Evolutionary conservation across 169 alveolate species (phyloP).

Genomic region (Plasmodium coatneyi): DNA sequence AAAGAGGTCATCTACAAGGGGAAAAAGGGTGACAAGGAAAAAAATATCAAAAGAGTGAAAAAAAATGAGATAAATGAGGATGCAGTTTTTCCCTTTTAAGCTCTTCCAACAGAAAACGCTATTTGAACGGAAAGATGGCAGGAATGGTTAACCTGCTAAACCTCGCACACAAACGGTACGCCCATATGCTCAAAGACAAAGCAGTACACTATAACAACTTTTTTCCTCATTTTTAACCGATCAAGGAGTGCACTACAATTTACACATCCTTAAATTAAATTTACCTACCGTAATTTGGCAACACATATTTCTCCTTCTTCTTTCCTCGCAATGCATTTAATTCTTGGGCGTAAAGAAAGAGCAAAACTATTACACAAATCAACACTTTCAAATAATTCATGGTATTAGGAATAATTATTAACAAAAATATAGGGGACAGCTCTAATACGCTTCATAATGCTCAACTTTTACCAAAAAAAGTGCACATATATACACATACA

Average conservation of each 20-base stretch:
- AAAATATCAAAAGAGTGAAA: not conserved
- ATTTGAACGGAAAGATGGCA: not conserved
- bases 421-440: not conserved
- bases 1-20: conserved; percentile 18
- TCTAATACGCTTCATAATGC: conserved; percentile 17
- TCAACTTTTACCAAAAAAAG: not conserved
- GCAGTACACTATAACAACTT: not conserved
- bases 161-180: not conserved
- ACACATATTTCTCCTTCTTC: not conserved
- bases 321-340: conserved; percentile 8
- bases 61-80: not conserved
- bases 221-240: not conserved
- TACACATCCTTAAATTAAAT: not conserved
- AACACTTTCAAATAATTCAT: conserved; percentile 3
- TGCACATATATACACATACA: not conserved
- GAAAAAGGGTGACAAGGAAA: not conserved
- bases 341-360: conserved; percentile 17
- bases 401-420: not conserved
- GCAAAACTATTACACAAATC: not conserved
- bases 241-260: not conserved
- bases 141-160: not conserved
- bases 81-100: not conserved
- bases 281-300: conserved; percentile 3
- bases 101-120: not conserved
- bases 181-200: not conserved